Evolutionary conservation across 2,329 filamentous ascomycete genomes (phyloP), one percentile per base, ranked within the genome.

Genomic region (Ceratocystis lukuohia): DNA sequence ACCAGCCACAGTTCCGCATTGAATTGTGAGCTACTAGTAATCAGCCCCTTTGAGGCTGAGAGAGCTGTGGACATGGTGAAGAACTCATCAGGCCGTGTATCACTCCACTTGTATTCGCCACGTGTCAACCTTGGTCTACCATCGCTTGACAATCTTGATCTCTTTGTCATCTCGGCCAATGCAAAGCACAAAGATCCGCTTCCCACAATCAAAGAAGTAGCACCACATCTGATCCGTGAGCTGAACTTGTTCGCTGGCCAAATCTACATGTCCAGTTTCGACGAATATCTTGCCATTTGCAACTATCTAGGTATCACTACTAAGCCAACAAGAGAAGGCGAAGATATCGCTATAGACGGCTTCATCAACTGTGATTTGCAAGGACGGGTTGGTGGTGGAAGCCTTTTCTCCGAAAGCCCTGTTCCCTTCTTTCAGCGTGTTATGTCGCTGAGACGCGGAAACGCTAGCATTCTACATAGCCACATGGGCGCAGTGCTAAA

Each of bases 161-260:
- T 84, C 1, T 81, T 77, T 70, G 76, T 73, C 0, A 66, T 79
- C 1, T 76, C 77, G 0, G 46, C 30, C 45, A 15, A 2, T 15
- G 56, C 0, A 48, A 72, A 0, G 67, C 69, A 1, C 5, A 1
- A 0, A 44, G 15, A 0, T 33, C 69, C 70, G 50, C 0, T 17
- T 22, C 63, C 68, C 61, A 6, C 66, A 72, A 3, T 71, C 70
- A 65, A 45, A 6, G 15, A 28, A 25, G 5, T 37, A n/a, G 41
- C 50, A 5, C 22, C 25, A 59, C n/a, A 59, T 4, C 70, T 82
- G 0, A 72, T 75, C 0, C 73, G 77, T 0, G 77, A 83, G 66
- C 77, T 90, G 0, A 86, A 87, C 56, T 74, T 90, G 0, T 89
- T 91, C 65, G 77, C 88, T 0, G 88, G 87, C 0, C 84, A 88